Conservation (phyloP, 1,284 basidiomycete species). For the Marasmius sp. region DNA sequence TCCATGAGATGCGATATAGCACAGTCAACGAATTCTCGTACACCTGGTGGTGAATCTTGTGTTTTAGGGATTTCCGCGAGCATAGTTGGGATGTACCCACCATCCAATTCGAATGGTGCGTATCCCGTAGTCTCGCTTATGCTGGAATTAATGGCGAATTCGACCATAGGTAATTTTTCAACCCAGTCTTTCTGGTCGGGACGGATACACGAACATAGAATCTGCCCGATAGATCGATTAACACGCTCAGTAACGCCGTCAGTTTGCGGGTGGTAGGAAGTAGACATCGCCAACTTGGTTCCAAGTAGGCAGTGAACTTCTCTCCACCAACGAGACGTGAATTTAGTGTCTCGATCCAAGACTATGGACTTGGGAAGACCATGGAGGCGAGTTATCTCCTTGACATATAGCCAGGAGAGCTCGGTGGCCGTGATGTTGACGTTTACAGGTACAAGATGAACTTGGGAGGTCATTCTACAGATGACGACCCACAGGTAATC, state of each 20-base stretch:
- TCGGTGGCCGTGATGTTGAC: slow-evolving; percentile 15
- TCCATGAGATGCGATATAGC: slow-evolving; percentile 15
- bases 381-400: slow-evolving; percentile 24
- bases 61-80: neutral
- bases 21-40: neutral
- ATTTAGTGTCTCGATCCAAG: slow-evolving; percentile 25
- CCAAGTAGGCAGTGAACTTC: slow-evolving; percentile 26
- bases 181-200: slow-evolving; percentile 36
- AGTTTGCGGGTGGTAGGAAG: neutral
- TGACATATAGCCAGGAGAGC: slow-evolving; percentile 3
- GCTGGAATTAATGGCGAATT: slow-evolving; percentile 17
- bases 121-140: slow-evolving; percentile 29
- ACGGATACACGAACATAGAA: slow-evolving; percentile 23
- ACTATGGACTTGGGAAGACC: slow-evolving; percentile 23
- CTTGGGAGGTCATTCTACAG: slow-evolving; percentile 18
- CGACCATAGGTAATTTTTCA: slow-evolving; percentile 25
- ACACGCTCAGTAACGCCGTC: slow-evolving; percentile 21
- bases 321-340: slow-evolving; percentile 26
- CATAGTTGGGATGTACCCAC: slow-evolving; percentile 17
- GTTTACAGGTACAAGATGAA: slow-evolving; percentile 20
- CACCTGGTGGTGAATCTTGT: neutral
- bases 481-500: slow-evolving; percentile 15
- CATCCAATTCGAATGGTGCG: slow-evolving; percentile 36
- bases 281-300: slow-evolving; percentile 8
- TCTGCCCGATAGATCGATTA: slow-evolving; percentile 23